These are phyloP conservation scores for Vachellia pachyceras DNA, from an alignment of 306 rosid genomes.

Conservation along the genomic window DNA sequence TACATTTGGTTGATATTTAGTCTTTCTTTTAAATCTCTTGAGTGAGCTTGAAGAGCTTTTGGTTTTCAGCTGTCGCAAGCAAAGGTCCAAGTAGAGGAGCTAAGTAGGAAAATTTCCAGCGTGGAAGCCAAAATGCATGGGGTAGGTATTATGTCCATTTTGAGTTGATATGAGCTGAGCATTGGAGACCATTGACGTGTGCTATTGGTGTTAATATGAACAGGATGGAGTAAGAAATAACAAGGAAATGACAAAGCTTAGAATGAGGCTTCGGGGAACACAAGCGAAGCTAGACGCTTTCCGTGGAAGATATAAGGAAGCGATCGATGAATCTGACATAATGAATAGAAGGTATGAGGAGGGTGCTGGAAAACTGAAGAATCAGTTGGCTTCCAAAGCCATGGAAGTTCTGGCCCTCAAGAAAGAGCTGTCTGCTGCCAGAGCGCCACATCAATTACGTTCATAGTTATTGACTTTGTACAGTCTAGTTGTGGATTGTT, in stretches of 20 bases:
- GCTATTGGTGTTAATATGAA: neutral
- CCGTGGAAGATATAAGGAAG: constrained; percentile 61
- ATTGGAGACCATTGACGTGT: neutral
- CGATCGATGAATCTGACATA: constrained; percentile 49
- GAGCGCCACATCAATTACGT: constrained; percentile 29
- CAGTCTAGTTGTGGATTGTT: neutral
- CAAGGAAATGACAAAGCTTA: constrained; percentile 56
- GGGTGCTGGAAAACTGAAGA: constrained; percentile 65
- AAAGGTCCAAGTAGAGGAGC: constrained; percentile 61
- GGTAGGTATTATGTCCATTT: constrained; percentile 48
- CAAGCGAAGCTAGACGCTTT: constrained; percentile 71
- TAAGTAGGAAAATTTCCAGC: constrained; percentile 56
- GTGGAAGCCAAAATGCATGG: constrained; percentile 61
- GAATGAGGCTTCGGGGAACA: constrained; percentile 75
- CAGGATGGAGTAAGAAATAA: constrained; percentile 59
- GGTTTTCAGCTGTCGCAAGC: constrained; percentile 56
- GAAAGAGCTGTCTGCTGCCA: constrained; percentile 57
- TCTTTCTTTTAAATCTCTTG: neutral
- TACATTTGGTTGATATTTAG: constrained; percentile 30
- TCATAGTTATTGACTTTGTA: neutral
- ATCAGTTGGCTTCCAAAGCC: constrained; percentile 61
- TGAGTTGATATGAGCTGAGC: constrained; percentile 1
- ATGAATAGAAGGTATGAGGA: constrained; percentile 60
- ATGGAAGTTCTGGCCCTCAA: constrained; percentile 64
- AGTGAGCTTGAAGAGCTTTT: constrained; percentile 14